Conservation (phyloP, 352 stramenopile species). For the Pseudoperonospora humuli region DNA sequence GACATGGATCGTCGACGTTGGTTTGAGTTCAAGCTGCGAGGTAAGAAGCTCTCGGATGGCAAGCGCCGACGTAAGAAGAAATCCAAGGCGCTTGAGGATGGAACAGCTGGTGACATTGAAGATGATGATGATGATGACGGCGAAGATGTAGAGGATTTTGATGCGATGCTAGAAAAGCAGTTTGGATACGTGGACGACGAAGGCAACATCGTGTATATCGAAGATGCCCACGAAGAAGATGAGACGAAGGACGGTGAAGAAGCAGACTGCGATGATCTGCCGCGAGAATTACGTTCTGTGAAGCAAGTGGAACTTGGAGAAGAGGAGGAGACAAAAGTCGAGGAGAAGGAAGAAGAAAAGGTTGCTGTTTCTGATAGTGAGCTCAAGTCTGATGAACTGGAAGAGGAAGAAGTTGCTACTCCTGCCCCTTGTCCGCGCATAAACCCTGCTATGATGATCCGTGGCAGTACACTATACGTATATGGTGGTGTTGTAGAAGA, state of each 20-base stretch:
- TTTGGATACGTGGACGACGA: conserved; percentile 93
- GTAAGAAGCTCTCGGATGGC: conserved; percentile 68
- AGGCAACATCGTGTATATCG: conserved; percentile 93
- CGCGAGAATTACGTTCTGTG: neutral
- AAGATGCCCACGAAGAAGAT: conserved; percentile 81
- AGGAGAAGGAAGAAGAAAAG: conserved; percentile 37
- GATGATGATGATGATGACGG: conserved; percentile 51
- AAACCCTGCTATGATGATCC: conserved; percentile 83
- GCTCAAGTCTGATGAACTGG: conserved; percentile 8
- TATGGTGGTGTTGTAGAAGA: conserved; percentile 92
- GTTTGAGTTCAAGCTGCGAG: conserved; percentile 89
- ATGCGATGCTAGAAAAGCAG: conserved; percentile 85
- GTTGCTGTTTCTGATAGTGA: conserved; percentile 12
- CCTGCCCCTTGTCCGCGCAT: conserved; percentile 71
- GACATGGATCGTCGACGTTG: conserved; percentile 94
- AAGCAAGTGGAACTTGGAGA: conserved; percentile 18
- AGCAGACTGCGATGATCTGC: conserved; percentile 6
- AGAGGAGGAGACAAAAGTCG: conserved; percentile 29
- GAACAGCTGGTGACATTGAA: conserved; percentile 33
- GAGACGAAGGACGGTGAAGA: conserved; percentile 44
- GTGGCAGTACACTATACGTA: conserved; percentile 87
- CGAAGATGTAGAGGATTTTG: conserved; percentile 78
- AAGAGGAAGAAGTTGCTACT: conserved; percentile 22
- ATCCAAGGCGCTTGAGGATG: conserved; percentile 30
- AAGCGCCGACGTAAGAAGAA: conserved; percentile 65